Base-by-base conservation (phyloP, 805 yeast species). In the Zygosaccharomyces kombuchaensis region DNA sequence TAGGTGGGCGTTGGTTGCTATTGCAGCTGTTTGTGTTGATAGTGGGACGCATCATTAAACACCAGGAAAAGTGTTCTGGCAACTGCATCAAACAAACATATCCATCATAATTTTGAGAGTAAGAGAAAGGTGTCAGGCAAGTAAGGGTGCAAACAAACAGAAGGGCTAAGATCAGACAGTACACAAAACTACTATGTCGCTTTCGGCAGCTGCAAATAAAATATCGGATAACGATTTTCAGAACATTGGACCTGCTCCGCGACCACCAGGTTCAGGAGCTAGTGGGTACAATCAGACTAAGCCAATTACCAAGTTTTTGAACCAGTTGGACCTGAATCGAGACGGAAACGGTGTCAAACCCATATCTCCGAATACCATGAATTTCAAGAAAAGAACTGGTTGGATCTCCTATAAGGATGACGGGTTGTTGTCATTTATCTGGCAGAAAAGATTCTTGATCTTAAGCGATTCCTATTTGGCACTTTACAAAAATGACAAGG, bases 371-470 rank as follows among this genome's bases (percentile, higher is more conserved):
- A 40, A 50, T 10, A 34, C 51, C 13, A 43, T 50, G 39, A 53
- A 54, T 31, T 46, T 48, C 40, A 60, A 55, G 46, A 55, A 56
- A 30, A 55, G 58, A 36, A 50, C 58, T 4, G 96, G 97, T 0
- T 90, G 96, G 95, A 90, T 88, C 17, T 85, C 86, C 44, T 81
- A 88, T 48, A 90, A 87, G 64, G 98, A 91, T 57, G 97, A 91
- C 57, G 96, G 97, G 10, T 70, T 91, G 51, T 78, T 87, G 52
- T 79, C 89, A 5, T 89, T 90, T 63, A 73, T 95, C 55, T 91
- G 99, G 99, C 89, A 90, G 47, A 89, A 89, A 60, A 78, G 93
- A 57, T 91, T 73, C 65, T 71, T 91, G 69, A 84, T 87, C 5
- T 71, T 91, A 40, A 79, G 80, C 55, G 96, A 89, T 52, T 76